Evolutionary conservation across 495 filamentous ascomycete genomes (phyloP).

Genomic region (Aspergillus coremiiformis): DNA sequence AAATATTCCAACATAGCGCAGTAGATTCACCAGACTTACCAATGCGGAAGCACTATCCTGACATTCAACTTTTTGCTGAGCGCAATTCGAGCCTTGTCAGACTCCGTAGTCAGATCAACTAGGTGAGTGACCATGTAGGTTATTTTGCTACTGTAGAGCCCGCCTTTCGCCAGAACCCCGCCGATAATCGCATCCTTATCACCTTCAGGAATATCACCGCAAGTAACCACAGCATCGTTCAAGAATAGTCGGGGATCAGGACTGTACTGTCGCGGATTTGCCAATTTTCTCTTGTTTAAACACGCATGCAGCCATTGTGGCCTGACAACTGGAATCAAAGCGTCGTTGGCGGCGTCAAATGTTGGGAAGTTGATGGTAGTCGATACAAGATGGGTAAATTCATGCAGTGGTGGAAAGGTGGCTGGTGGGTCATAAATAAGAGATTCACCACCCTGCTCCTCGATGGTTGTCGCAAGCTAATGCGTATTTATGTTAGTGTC

Average conservation of each 20-base stretch:
- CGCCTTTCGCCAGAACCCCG: slow-evolving; percentile 83
- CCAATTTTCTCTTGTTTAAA: slow-evolving; percentile 58
- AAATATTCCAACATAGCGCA: not conserved
- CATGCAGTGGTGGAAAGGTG: slow-evolving; percentile 44
- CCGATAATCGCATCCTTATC: slow-evolving; percentile 91
- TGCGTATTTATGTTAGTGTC: slow-evolving; percentile 6
- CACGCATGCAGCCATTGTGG: slow-evolving; percentile 70
- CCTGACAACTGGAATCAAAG: slow-evolving; percentile 77
- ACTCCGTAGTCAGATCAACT: slow-evolving; percentile 70
- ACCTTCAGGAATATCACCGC: slow-evolving; percentile 71
- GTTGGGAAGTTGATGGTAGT: slow-evolving; percentile 80
- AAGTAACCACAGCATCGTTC: slow-evolving; percentile 69
- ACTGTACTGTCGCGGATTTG: slow-evolving; percentile 73
- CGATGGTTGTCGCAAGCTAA: slow-evolving; percentile 32
- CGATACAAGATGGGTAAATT: slow-evolving; percentile 77
- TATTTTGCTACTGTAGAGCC: slow-evolving; percentile 62
- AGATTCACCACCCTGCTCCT: slow-evolving; percentile 48
- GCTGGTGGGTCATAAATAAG: slow-evolving; percentile 37
- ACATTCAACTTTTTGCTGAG: slow-evolving; percentile 54
- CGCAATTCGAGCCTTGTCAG: slow-evolving; percentile 62
- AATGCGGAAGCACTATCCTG: slow-evolving; percentile 92
- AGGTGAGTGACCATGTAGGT: slow-evolving; percentile 77
- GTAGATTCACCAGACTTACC: slow-evolving; percentile 43
- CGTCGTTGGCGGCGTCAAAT: slow-evolving; percentile 60
- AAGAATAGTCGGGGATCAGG: slow-evolving; percentile 89